These are phyloP conservation scores for Peribolospora baueri DNA, from an alignment of 768 basidiomycete species.

Conservation along the genomic window DNA sequence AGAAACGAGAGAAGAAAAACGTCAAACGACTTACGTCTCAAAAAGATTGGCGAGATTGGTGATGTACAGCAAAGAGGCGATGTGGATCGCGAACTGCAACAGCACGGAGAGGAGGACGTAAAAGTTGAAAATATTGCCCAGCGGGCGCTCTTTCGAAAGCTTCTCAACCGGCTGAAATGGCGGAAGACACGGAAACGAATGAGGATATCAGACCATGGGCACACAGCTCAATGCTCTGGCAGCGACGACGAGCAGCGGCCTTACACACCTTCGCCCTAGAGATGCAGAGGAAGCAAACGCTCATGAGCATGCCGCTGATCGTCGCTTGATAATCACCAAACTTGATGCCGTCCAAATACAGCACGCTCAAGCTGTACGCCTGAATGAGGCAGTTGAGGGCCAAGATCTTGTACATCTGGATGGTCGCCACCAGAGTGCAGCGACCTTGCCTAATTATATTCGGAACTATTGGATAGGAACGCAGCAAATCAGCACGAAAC, in stretches of 20 bases:
- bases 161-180: slow-evolving; percentile 67
- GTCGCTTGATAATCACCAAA: slow-evolving; percentile 98
- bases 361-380: slow-evolving; percentile 91
- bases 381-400: slow-evolving; percentile 94
- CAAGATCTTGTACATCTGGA: slow-evolving; percentile 99
- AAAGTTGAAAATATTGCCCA: slow-evolving; percentile 88
- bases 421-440: slow-evolving; percentile 91
- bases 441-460: slow-evolving; percentile 97
- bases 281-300: slow-evolving; percentile 93
- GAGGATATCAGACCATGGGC: not conserved
- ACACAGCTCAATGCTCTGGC: not conserved
- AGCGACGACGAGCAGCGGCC: not conserved
- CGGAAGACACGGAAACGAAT: not conserved
- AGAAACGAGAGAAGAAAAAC: slow-evolving; percentile 2
- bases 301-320: slow-evolving; percentile 89
- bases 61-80: slow-evolving; percentile 71
- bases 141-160: slow-evolving; percentile 70
- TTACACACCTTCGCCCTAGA: slow-evolving; percentile 70
- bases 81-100: slow-evolving; percentile 81
- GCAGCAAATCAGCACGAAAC: not conserved
- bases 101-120: slow-evolving; percentile 83
- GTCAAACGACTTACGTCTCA: slow-evolving; percentile 32
- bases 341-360: slow-evolving; percentile 95
- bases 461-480: slow-evolving; percentile 33
- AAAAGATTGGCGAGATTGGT: slow-evolving; percentile 53